These are phyloP conservation scores for Pochonia chlamydosporia DNA, from an alignment of 2,329 filamentous ascomycete genomes.

Conservation along the genomic window DNA sequence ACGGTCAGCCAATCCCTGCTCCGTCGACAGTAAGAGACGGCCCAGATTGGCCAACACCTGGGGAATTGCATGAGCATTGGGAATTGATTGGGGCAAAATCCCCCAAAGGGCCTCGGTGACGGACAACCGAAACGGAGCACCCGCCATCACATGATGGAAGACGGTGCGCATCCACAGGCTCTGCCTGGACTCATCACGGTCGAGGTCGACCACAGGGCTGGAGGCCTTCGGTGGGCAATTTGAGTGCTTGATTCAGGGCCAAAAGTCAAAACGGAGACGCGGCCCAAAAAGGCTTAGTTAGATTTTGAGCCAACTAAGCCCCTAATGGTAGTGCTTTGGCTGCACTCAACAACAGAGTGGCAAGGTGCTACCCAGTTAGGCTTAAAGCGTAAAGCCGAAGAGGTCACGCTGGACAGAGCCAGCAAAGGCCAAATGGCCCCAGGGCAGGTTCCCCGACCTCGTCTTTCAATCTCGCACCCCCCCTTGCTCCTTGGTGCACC, in stretches of 20 bases:
- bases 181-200: neutral
- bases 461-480: neutral
- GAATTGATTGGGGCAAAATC: neutral
- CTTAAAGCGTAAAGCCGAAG: neutral
- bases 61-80: too few relatives aligned
- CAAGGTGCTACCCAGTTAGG: neutral
- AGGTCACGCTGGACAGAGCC: neutral
- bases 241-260: neutral
- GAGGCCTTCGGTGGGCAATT: too few relatives aligned
- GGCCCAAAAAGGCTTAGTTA: neutral
- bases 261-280: neutral
- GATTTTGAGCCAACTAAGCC: neutral
- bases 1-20: neutral
- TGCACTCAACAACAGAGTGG: neutral
- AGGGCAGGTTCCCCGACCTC: neutral
- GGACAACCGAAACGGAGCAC: conserved; percentile 3
- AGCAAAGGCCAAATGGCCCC: neutral
- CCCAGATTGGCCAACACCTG: neutral
- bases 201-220: neutral
- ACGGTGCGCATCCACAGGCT: neutral
- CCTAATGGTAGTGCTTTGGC: neutral
- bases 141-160: conserved; percentile 8
- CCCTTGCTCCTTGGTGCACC: neutral
- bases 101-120: neutral
- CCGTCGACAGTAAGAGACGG: neutral